These are phyloP conservation scores for Pichia deserticola DNA, from an alignment of 805 yeast genomes.

Conservation along the genomic window DNA sequence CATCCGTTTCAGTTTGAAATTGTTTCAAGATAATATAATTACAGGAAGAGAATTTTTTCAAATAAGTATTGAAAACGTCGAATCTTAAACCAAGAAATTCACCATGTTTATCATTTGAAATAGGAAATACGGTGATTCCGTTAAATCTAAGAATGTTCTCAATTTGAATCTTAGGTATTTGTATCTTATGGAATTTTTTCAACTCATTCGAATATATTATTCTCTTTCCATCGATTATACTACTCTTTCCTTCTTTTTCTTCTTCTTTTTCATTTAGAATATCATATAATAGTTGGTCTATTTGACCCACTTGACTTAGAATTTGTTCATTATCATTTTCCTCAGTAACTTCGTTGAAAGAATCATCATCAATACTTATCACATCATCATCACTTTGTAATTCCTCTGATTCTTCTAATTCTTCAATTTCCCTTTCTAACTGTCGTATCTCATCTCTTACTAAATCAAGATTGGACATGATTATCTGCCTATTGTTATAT, in stretches of 20 bases:
- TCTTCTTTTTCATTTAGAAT: constrained; percentile 6
- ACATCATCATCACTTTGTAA: no score
- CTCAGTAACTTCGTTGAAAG: constrained; percentile 18
- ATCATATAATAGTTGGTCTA: constrained; percentile 6
- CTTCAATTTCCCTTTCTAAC: constrained; percentile 9
- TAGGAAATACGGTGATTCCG: constrained; percentile 46
- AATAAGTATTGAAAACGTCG: constrained; percentile 32
- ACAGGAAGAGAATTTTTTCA: constrained; percentile 30
- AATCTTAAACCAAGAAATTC: constrained; percentile 42
- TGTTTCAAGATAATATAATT: constrained; percentile 40
- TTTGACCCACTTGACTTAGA: constrained; percentile 16
- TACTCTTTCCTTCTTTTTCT: background rate
- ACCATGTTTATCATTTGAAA: constrained; percentile 25
- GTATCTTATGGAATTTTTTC: background rate
- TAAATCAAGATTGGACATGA: background rate
- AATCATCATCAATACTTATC: background rate
- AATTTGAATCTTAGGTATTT: constrained; percentile 26
- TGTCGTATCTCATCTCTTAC: constrained; percentile 9
- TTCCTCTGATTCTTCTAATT: background rate
- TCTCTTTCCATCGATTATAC: constrained; percentile 4
- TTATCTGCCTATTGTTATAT: no score
- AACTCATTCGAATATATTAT: background rate
- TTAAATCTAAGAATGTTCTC: constrained; percentile 43
- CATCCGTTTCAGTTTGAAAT: background rate
- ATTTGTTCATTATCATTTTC: constrained; percentile 21